phyloP scores from a whole-genome alignment of 169 alveolate genomes.

The Plasmodium billcollinsi region DNA sequence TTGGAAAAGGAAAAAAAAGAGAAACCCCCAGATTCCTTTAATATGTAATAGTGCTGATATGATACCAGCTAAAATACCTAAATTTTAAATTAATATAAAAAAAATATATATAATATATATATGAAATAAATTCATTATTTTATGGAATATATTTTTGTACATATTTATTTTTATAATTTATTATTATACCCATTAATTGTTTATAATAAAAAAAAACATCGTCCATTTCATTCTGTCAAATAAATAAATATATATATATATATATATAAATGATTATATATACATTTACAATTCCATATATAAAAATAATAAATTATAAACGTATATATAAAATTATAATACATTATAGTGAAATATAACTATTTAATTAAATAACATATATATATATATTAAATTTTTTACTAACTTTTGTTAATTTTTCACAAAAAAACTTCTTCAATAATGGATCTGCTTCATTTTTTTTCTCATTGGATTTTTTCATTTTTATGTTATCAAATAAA shows the following conservation, averaged over 20 bases:
- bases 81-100: constrained; percentile 8
- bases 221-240: constrained; percentile 67
- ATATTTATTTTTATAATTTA: not conserved
- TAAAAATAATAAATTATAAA: constrained; percentile 8
- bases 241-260: constrained; percentile 9
- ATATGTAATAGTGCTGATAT: constrained; percentile 45
- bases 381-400: not conserved
- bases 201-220: constrained; percentile 74
- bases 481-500: constrained; percentile 29
- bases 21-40: constrained; percentile 63
- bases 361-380: not conserved
- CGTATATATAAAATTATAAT: constrained; percentile 1
- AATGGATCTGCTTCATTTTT: constrained; percentile 28
- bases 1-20: constrained; percentile 66
- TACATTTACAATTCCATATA: constrained; percentile 8
- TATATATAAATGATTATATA: constrained; percentile 3
- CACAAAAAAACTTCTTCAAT: constrained; percentile 48
- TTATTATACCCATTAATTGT: constrained; percentile 53
- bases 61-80: constrained; percentile 72
- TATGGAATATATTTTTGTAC: not conserved
- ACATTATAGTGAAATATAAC: not conserved
- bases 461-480: constrained; percentile 31
- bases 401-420: constrained; percentile 68
- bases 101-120: constrained; percentile 9
- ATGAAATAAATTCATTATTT: not conserved